Evolutionary conservation across 345 rosid genomes (phyloP), one percentile per base, ranked within the genome.

Genomic region (Kandelia obovata): DNA sequence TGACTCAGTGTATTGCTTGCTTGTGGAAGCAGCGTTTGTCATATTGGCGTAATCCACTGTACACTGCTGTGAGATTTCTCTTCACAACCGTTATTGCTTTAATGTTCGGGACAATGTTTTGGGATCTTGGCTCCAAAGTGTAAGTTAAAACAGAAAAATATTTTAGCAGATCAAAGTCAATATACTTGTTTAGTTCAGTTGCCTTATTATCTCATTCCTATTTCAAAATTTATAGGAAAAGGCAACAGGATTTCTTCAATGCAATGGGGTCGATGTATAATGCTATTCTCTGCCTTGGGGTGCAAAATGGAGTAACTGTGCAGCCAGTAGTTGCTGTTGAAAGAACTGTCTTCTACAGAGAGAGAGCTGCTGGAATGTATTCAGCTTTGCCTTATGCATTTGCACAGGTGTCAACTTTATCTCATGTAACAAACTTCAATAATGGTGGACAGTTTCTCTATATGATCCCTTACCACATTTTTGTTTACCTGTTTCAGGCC

Each of bases 341-440:
- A 68, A 74, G 97, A 39, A 87, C 88, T 1, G 91, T 91, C 28
- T 91, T 87, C 73, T 91, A 91, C 67, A 68, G 97, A 68, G 96
- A 91, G 72, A 76, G 79, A 76, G 97, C 92, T 19, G 89, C 92
- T 0, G 89, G 97, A 69, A 85, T 90, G 93, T 90, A 88, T 67
- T 88, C 96, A 1, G 82, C 86, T 58, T 68, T 84, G 82, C 89
- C 97, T 6, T 89, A 88, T 34, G 96, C 96, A 58, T 82, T 87
- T 61, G 73, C 89, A 65, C 96, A 92, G 84, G 78, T 74, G 30
- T 43, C 11, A 26, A 31, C 5, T 26, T 21, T 35, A 13, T 25
- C 26, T 26, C 26, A 21, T 26, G 28, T 15, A 35, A 55, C 11
- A 34, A 53, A 51, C 26, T 34, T 6, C n/a, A 8, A 9, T 20